Base-by-base conservation (phyloP, 352 stramenopile species). In the Peronosclerospora sorghi region DNA sequence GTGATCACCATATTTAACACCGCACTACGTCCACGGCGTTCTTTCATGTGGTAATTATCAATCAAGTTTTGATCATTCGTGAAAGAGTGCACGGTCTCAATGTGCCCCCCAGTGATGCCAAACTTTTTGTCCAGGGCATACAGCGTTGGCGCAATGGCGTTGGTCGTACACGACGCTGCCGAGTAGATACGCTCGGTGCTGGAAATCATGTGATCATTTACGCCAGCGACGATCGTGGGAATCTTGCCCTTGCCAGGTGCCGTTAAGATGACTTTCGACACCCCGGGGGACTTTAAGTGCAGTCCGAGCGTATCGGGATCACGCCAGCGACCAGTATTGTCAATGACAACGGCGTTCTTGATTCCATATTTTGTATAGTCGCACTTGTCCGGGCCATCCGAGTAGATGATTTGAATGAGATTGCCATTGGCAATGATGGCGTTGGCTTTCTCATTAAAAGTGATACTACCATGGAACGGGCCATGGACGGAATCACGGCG, bases 1-100 rank as follows among this genome's bases (percentile, higher is more conserved):
- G 82, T 91, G 55, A 91, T 86, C 7, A 94, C 80, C 79, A 94
- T 94, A 59, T 94, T 94, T 30, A 92, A 62, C 41, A 88, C 78
- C 24, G 79, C 79, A 41, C 73, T 86, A 56, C 82, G 82, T 37
- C 82, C 82, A 30, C 82, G 79, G 43, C 82, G 80, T 48, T 87
- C 73, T 62, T 94, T 94, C 46, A 65, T 75, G 67, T 92, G 79
- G 58, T 87, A 91, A 51, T 91, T 91, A 50, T 94, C 82, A 26
- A 91, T 86, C 43, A 92, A 41, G 54, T 90, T 91, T 62, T 94
- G 82, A 56, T 92, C 80, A 55, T 92, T 92, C 40, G 82, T 94
- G 62, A 90, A 92, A 55, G 82, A 92, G 62, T 94, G 82, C 32
- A 92, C 78, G 1, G 82, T 94, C 52, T 92, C 80, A 51, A 93